Evolutionary conservation across 768 basidiomycete genomes (phyloP).

Genomic region (Lactarius hengduanensis): DNA sequence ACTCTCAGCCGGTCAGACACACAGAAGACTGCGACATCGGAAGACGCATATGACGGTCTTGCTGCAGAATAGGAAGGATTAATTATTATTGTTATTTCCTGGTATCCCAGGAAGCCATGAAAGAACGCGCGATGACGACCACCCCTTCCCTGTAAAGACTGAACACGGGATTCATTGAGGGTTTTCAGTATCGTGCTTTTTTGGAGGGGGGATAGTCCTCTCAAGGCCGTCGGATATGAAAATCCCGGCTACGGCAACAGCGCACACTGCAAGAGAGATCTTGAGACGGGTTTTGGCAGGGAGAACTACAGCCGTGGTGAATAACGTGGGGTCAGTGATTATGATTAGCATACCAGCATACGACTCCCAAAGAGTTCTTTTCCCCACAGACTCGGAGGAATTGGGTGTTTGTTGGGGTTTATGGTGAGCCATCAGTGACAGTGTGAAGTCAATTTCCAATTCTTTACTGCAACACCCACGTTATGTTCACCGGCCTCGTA

Average conservation of each 20-base stretch:
- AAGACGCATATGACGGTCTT: conserved; percentile 28
- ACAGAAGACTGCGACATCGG: conserved; percentile 1
- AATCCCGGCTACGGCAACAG: conserved; percentile 35
- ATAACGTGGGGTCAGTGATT: conserved; percentile 10
- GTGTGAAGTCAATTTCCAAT: conserved; percentile 2
- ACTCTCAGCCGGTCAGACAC: conserved; percentile 9
- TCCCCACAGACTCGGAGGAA: conserved; percentile 27
- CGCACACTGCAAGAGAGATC: conserved; percentile 36
- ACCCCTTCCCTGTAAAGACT: background rate
- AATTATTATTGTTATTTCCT: background rate
- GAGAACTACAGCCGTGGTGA: conserved; percentile 32
- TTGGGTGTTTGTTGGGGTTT: background rate
- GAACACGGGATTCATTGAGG: background rate
- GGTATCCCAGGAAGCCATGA: background rate
- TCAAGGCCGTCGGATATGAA: conserved; percentile 37
- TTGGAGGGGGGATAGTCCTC: conserved; percentile 28
- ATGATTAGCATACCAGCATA: conserved; percentile 39
- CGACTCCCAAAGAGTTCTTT: conserved; percentile 43
- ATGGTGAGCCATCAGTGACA: conserved; percentile 5
- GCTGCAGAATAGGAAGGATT: conserved; percentile 5
- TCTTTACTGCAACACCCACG: conserved; percentile 21
- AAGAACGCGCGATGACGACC: background rate
- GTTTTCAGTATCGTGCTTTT: conserved; percentile 1
- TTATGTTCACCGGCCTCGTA: conserved; percentile 82
- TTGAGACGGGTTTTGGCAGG: conserved; percentile 37